phyloP scores from a whole-genome alignment of 1,284 basidiomycete species.

The Rhodotorula sp. region DNA sequence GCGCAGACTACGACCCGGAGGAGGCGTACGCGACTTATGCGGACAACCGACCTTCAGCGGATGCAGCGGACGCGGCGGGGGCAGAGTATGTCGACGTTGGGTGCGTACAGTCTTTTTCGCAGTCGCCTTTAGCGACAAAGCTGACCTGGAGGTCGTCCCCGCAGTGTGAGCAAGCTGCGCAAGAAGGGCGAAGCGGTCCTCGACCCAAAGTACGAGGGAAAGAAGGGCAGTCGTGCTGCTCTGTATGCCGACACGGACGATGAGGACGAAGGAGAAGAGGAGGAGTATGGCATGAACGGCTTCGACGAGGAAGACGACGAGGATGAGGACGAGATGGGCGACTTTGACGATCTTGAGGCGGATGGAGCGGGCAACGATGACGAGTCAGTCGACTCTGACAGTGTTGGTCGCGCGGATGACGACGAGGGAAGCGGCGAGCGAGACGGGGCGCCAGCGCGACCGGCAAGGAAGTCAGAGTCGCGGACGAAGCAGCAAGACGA shows the following conservation, averaged over 20 bases:
- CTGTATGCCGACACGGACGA: slow-evolving; percentile 55
- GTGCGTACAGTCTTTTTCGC: slow-evolving; percentile 52
- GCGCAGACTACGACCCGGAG: slow-evolving; percentile 73
- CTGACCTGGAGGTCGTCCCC: too few relatives aligned
- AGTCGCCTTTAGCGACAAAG: too few relatives aligned
- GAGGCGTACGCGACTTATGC: slow-evolving; percentile 55
- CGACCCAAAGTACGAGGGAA: slow-evolving; percentile 66
- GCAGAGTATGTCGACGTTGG: slow-evolving; percentile 81
- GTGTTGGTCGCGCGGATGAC: not conserved
- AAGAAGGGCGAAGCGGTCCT: slow-evolving; percentile 54
- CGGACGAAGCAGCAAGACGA: slow-evolving; percentile 50
- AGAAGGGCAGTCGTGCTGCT: slow-evolving; percentile 62
- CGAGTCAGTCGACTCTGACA: slow-evolving; percentile 5
- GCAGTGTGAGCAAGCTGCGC: slow-evolving; percentile 52
- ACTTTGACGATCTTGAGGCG: slow-evolving; percentile 52
- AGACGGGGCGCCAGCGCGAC: slow-evolving; percentile 50
- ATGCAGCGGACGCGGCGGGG: slow-evolving; percentile 50
- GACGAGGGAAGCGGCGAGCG: slow-evolving; percentile 16
- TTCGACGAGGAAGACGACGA: slow-evolving; percentile 1
- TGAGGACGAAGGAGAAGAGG: slow-evolving; percentile 48
- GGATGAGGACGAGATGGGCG: slow-evolving; percentile 41
- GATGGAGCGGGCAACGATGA: slow-evolving; percentile 47
- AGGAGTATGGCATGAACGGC: not conserved
- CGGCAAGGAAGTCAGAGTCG: slow-evolving; percentile 45
- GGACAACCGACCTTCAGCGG: slow-evolving; percentile 33